Evolutionary conservation across 345 rosid species (phyloP), one percentile per base, ranked within the genome.

Genomic region (Moringa oleifera): DNA sequence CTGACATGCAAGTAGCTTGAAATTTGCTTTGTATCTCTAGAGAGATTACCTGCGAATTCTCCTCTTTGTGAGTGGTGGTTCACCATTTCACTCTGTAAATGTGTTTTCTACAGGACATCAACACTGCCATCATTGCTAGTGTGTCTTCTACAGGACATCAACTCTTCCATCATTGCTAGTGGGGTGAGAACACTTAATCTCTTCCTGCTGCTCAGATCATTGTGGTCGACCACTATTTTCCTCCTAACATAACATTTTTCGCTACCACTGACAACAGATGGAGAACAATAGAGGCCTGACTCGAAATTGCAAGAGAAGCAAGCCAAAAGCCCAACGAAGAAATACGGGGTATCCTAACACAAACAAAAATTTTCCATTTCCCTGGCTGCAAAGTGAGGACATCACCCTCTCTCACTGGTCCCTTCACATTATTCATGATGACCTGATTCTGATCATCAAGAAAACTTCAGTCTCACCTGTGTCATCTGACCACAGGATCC

Each of bases 361-460:
- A 18, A 17, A 17, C n/a, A n/a, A n/a, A n/a, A n/a, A n/a, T n/a
- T n/a, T n/a, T 17, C 64, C 37, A 51, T 20, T 52, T 51, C 41
- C 25, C 20, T n/a, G n/a, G n/a, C n/a, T n/a, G 86, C 24, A 33
- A 62, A 28, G 54, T 62, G 62, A 57, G 46, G 54, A 88, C 71
- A 61, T 88, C 96, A 0, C 91, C 96, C 62, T 88, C 91, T 68
- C 96, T 88, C 13, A 88, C 88, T 0, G 96, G 91, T 71, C 96
- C 96, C 80, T 89, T 85, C 23, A 85, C 94, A 7, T 91, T 91
- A 77, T 96, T 81, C 93, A 86, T 91, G 73, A 91, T 74, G 61
- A 25, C 69, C 58, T 74, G 74, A 56, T 74, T 73, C 11, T 73
- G 70, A 56, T 74, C 78, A 22, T 73, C 70, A 5, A 53, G 17